A percentile compares a stretch with the other conserved stretches of the same genome.
phyloP scores from a whole-genome alignment of 768 basidiomycete species.

The Russula emetica region DNA sequence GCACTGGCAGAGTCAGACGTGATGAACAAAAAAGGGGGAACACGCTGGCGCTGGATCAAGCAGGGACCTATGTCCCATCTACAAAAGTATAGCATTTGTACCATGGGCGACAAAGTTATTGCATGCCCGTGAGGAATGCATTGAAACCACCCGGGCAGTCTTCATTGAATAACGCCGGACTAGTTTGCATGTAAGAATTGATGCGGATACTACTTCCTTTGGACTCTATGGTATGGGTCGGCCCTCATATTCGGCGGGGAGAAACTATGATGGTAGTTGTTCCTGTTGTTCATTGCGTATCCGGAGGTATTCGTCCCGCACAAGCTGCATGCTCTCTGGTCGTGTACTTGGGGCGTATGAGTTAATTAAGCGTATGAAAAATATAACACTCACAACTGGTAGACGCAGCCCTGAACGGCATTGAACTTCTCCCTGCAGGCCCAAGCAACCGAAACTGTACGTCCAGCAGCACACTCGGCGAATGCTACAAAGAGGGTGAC shows the following conservation, averaged over 20 bases:
- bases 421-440: slow-evolving; percentile 67
- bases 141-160: background rate
- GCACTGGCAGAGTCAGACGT: background rate
- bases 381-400: slow-evolving; percentile 60
- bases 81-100: background rate
- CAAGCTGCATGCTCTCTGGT: slow-evolving; percentile 66
- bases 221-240: background rate
- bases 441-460: slow-evolving; percentile 84
- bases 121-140: background rate
- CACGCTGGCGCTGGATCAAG: background rate
- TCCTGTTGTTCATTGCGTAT: slow-evolving; percentile 45
- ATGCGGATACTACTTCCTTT: background rate
- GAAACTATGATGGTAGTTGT: slow-evolving; percentile 17
- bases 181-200: background rate
- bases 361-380: background rate
- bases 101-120: background rate
- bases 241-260: background rate
- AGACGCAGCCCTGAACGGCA: slow-evolving; percentile 71
- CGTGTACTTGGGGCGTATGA: slow-evolving; percentile 48
- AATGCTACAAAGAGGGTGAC: slow-evolving; percentile 50
- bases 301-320: slow-evolving; percentile 69
- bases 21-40: background rate
- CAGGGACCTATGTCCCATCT: background rate
- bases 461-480: slow-evolving; percentile 76
- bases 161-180: background rate